Conservation (phyloP, 1,284 basidiomycete genomes). For the Crucibulum parvulum region DNA sequence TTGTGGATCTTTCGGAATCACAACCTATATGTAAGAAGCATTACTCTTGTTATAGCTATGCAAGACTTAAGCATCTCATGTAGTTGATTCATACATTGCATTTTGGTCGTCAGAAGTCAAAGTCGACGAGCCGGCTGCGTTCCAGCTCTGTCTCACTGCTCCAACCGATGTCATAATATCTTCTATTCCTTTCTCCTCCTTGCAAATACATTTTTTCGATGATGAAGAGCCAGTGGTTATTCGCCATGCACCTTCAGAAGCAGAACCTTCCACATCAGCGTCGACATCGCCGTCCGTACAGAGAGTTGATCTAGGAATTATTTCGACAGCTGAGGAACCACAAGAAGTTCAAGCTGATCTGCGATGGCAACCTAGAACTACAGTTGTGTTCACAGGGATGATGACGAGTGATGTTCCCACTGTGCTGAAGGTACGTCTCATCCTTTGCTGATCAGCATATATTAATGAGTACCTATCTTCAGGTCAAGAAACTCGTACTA, state of each 20-base stretch:
- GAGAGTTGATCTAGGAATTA: constrained; percentile 50
- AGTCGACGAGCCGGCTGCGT: constrained; percentile 68
- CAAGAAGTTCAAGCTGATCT: constrained; percentile 46
- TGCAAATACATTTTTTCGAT: constrained; percentile 64
- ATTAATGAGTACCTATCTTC: background rate
- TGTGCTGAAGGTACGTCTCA: constrained; percentile 51
- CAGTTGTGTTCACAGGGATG: constrained; percentile 62
- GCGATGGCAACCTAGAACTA: constrained; percentile 60
- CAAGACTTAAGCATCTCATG: constrained; percentile 1
- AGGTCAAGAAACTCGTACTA: constrained; percentile 61
- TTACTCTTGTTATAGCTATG: constrained; percentile 3
- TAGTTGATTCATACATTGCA: constrained; percentile 69
- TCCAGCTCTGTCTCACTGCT: constrained; percentile 72
- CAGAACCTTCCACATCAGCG: constrained; percentile 4
- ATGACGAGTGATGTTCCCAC: constrained; percentile 55
- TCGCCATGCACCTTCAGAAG: constrained; percentile 41
- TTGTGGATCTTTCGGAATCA: constrained; percentile 68
- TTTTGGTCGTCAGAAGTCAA: constrained; percentile 75
- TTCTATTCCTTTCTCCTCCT: constrained; percentile 61
- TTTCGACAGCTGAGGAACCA: constrained; percentile 24
- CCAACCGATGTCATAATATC: constrained; percentile 52
- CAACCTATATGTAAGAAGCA: constrained; percentile 64
- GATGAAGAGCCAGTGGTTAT: constrained; percentile 54
- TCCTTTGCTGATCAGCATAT: background rate
- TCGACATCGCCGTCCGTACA: constrained; percentile 24